Evolutionary conservation across 768 basidiomycete species (phyloP).

Genomic region (Lactarius hatsudake): DNA sequence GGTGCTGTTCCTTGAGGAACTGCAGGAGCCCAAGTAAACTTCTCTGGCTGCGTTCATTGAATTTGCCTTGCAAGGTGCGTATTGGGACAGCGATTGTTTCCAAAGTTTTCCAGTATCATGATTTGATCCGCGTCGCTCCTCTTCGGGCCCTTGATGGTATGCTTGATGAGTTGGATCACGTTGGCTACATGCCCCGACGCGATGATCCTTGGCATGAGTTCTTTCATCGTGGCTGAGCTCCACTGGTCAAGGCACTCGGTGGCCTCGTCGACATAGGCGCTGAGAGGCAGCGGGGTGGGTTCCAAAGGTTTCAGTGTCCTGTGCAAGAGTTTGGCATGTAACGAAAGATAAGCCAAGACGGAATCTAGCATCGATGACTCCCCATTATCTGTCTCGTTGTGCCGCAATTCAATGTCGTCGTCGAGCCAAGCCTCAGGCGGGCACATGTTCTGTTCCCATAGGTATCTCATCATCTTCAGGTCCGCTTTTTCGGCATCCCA

Average conservation of each 20-base stretch:
- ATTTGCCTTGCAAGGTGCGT: not conserved
- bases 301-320: conserved; percentile 1
- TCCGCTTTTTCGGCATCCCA: not conserved
- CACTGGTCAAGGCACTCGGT: conserved; percentile 8
- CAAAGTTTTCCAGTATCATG: not conserved
- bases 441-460: conserved; percentile 1
- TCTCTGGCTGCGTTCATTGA: not conserved
- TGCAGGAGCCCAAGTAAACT: not conserved
- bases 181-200: conserved; percentile 9
- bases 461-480: conserved; percentile 1
- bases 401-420: not conserved
- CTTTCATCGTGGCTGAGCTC: conserved; percentile 1
- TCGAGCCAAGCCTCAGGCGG: not conserved
- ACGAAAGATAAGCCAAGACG: not conserved
- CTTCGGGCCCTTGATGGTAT: not conserved
- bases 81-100: not conserved
- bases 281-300: not conserved
- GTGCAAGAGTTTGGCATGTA: conserved; percentile 2
- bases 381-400: conserved; percentile 1
- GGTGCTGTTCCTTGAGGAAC: not conserved
- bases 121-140: conserved; percentile 1
- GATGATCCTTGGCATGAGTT: conserved; percentile 3
- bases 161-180: conserved; percentile 1
- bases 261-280: not conserved
- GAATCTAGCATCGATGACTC: conserved; percentile 1